These are phyloP conservation scores for Diaporthe ilicicola DNA, from an alignment of 2,329 filamentous ascomycete species.

Conservation along the genomic window DNA sequence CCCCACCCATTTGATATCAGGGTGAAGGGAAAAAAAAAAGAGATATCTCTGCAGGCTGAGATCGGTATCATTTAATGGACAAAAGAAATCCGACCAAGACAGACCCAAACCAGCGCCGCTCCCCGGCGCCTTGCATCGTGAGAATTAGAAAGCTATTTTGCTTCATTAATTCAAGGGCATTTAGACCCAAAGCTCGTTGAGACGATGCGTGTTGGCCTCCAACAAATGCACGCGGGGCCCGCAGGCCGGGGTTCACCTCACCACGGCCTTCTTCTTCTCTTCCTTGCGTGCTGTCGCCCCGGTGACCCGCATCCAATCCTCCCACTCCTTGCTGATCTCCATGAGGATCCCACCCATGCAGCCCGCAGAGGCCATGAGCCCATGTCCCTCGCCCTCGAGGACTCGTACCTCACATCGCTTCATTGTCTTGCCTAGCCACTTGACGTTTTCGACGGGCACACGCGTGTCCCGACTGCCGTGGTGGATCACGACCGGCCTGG, in stretches of 20 bases:
- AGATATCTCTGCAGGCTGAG: slow-evolving; percentile 5
- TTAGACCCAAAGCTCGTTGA: not conserved
- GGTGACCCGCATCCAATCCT: slow-evolving; percentile 78
- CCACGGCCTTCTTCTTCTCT: slow-evolving; percentile 20
- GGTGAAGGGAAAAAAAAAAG: not conserved
- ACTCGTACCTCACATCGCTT: slow-evolving; percentile 89
- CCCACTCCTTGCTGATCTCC: slow-evolving; percentile 95
- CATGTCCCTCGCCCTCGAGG: slow-evolving; percentile 90
- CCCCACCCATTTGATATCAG: not conserved
- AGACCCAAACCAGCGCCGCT: slow-evolving; percentile 1
- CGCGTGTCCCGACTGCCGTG: slow-evolving; percentile 90
- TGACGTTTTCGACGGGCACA: slow-evolving; percentile 93
- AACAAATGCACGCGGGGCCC: not conserved
- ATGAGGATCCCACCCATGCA: slow-evolving; percentile 96
- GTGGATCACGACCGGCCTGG: slow-evolving; percentile 88
- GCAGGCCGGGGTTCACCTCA: not conserved
- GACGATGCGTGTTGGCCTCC: not conserved
- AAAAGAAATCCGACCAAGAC: not conserved
- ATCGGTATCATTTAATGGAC: slow-evolving; percentile 17
- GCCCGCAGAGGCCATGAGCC: slow-evolving; percentile 90
- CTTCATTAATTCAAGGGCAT: not conserved
- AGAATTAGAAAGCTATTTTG: not conserved
- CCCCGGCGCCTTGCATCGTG: slow-evolving; percentile 5
- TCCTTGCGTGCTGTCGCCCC: slow-evolving; percentile 21
- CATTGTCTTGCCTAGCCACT: slow-evolving; percentile 96